These are phyloP conservation scores for Suhomyces bolitotheri DNA, from an alignment of 1,139 yeast genomes.

Conservation along the genomic window DNA sequence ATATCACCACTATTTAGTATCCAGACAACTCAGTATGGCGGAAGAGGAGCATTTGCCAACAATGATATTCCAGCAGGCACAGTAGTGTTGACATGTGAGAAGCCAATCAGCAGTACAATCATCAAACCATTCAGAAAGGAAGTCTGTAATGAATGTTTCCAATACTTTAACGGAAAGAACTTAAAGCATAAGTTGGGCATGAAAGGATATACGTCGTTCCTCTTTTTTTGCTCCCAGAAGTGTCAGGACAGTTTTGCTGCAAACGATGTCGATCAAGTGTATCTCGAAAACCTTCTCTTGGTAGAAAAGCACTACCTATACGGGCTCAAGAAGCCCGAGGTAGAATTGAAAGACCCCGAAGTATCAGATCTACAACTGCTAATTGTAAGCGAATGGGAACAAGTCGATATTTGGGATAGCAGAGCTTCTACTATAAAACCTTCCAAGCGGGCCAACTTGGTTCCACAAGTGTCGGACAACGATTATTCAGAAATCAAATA, in stretches of 20 bases:
- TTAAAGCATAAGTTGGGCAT: constrained; percentile 37
- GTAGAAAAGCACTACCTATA: constrained; percentile 29
- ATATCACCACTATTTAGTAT: constrained; percentile 39
- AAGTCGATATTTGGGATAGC: constrained; percentile 40
- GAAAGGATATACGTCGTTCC: constrained; percentile 12
- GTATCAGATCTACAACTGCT: constrained; percentile 25
- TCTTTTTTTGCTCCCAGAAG: constrained; percentile 56
- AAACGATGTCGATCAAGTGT: constrained; percentile 25
- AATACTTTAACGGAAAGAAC: constrained; percentile 49
- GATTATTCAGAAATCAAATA: constrained; percentile 44
- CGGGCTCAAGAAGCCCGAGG: constrained; percentile 27
- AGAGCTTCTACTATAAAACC: constrained; percentile 27
- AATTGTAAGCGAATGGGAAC: constrained; percentile 29
- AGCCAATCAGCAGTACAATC: constrained; percentile 51
- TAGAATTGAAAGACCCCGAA: constrained; percentile 16
- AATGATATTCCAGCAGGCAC: constrained; percentile 42
- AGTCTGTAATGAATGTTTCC: constrained; percentile 59
- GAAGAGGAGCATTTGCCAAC: constrained; percentile 65
- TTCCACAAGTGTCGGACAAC: constrained; percentile 37
- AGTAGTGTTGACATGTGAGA: constrained; percentile 37
- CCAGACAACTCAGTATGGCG: constrained; percentile 51
- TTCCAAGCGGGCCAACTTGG: constrained; percentile 26
- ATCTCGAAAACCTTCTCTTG: constrained; percentile 24
- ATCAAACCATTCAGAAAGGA: constrained; percentile 62
- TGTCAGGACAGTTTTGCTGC: constrained; percentile 42